Percentiles rank a stretch among this genome's conserved stretches.
These are phyloP conservation scores for Chaetomiaceae sp. DNA, from an alignment of 2,329 filamentous ascomycete species.

Conservation along the genomic window DNA sequence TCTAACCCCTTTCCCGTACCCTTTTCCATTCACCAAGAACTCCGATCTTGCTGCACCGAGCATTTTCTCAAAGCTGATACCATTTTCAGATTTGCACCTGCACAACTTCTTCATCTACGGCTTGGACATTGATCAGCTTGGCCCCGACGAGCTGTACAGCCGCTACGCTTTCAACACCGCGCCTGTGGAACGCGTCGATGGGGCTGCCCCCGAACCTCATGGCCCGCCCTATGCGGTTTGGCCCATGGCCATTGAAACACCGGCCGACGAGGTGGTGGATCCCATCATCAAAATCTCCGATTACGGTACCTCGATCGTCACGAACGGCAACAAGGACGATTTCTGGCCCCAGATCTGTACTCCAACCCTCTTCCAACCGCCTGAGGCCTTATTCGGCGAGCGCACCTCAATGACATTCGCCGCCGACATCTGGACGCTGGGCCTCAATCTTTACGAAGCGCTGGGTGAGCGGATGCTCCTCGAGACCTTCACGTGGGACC, in stretches of 20 bases:
- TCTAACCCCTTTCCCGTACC: neutral
- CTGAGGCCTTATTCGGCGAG: conserved; percentile 22
- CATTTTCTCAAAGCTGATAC: too few relatives aligned
- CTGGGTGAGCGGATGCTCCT: conserved; percentile 22
- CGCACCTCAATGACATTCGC: conserved; percentile 20
- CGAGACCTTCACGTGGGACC: conserved; percentile 19
- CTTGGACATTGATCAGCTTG: conserved; percentile 6
- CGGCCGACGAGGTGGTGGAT: conserved; percentile 8
- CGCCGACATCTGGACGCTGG: conserved; percentile 24
- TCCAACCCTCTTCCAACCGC: conserved; percentile 21
- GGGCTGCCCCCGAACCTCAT: conserved; percentile 15
- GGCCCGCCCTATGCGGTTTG: conserved; percentile 20
- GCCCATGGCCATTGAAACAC: conserved; percentile 16
- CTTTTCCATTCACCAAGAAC: neutral
- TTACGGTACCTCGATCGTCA: conserved; percentile 23
- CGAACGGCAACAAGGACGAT: conserved; percentile 2
- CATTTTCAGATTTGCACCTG: conserved; percentile 5
- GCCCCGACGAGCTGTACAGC: conserved; percentile 11
- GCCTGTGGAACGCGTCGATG: conserved; percentile 15
- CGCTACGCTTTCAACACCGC: conserved; percentile 14
- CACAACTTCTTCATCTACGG: conserved; percentile 12
- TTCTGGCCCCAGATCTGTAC: conserved; percentile 11
- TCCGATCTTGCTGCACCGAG: too few relatives aligned
- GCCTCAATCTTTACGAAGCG: conserved; percentile 22
- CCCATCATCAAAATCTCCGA: conserved; percentile 18